These are phyloP conservation scores for Mycena rosella DNA, from an alignment of 768 basidiomycete genomes.

Conservation along the genomic window DNA sequence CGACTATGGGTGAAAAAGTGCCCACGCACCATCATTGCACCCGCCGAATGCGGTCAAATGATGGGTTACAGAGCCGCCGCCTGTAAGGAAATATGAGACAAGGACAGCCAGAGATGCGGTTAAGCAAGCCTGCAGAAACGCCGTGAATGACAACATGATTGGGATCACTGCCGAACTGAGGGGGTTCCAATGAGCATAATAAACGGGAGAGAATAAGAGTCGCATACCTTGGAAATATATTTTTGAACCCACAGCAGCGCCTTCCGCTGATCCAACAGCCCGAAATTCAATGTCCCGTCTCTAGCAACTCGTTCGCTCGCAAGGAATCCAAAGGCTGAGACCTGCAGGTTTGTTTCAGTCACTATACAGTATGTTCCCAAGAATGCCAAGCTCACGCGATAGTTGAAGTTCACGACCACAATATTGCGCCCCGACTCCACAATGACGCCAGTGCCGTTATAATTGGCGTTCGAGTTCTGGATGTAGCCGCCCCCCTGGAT, in stretches of 20 bases:
- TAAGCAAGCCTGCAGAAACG: conserved; percentile 23
- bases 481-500: conserved; percentile 29
- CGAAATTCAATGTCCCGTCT: conserved; percentile 25
- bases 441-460: conserved; percentile 28
- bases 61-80: conserved; percentile 26
- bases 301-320: conserved; percentile 22
- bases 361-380: conserved; percentile 13
- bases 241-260: conserved; percentile 26
- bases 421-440: conserved; percentile 24
- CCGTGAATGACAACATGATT: conserved; percentile 28
- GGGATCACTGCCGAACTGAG: conserved; percentile 25
- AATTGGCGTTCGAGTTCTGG: conserved; percentile 25
- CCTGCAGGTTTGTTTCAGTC: conserved; percentile 20
- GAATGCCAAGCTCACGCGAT: conserved; percentile 22
- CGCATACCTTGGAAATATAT: conserved; percentile 30
- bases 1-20: conserved; percentile 3
- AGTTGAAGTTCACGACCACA: conserved; percentile 28
- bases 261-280: conserved; percentile 25
- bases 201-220: conserved; percentile 12
- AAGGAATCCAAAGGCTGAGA: conserved; percentile 24
- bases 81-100: conserved; percentile 19
- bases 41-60: conserved; percentile 26
- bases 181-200: conserved; percentile 12
- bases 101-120: conserved; percentile 6
- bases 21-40: conserved; percentile 23